A percentile compares a stretch with the other conserved stretches of the same genome.
phyloP scores from a whole-genome alignment of 1,139 yeast species.

The Meyerozyma athensensis region DNA sequence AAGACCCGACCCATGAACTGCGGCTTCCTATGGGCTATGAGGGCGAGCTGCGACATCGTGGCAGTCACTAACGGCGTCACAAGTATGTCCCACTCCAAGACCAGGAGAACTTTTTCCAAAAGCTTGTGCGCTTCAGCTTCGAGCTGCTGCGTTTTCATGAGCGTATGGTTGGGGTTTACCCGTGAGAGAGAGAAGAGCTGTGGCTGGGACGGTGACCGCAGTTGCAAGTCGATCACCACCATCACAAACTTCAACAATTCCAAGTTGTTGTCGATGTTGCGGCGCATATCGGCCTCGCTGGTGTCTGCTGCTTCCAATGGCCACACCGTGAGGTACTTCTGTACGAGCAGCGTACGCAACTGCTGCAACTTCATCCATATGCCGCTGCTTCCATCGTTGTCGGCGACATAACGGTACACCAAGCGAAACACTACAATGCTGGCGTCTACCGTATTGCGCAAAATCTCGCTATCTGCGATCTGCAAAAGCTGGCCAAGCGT shows the following conservation, averaged over 20 bases:
- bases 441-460: constrained; percentile 31
- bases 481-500: constrained; percentile 26
- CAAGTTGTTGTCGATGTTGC: constrained; percentile 54
- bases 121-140: constrained; percentile 71
- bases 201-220: constrained; percentile 37
- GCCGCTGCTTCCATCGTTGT: constrained; percentile 38
- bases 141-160: constrained; percentile 46
- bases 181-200: constrained; percentile 47
- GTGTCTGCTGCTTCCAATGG: constrained; percentile 46
- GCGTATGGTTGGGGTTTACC: constrained; percentile 63
- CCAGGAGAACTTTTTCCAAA: constrained; percentile 58
- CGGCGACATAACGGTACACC: constrained; percentile 40
- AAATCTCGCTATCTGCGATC: constrained; percentile 25
- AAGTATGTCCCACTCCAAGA: constrained; percentile 52
- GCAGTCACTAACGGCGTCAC: constrained; percentile 55
- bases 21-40: constrained; percentile 53
- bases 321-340: constrained; percentile 22
- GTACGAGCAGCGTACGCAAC: constrained; percentile 30
- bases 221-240: constrained; percentile 66
- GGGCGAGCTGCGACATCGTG: constrained; percentile 47
- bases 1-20: constrained; percentile 27
- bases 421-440: constrained; percentile 33
- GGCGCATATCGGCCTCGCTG: constrained; percentile 43
- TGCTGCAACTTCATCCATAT: constrained; percentile 41
- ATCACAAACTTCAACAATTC: constrained; percentile 72